Evolutionary conservation across 441 rosid species (phyloP).

Genomic region (Isatis lusitanica): DNA sequence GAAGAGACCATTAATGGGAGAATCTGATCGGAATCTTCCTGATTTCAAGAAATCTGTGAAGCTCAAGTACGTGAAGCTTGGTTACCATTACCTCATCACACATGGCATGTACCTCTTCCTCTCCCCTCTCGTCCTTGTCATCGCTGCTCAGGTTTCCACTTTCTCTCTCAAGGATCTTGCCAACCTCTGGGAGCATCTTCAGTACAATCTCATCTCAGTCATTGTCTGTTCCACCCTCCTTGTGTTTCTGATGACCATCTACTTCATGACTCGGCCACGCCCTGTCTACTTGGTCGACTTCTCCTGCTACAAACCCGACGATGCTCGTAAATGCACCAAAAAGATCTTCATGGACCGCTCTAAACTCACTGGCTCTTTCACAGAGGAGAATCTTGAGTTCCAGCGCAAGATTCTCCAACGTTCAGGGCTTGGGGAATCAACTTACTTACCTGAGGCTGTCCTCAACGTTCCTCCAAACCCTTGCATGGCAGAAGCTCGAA

Average conservation of each 20-base stretch:
- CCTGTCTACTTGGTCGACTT: constrained; percentile 56
- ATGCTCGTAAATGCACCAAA: constrained; percentile 49
- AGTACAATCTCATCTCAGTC: constrained; percentile 53
- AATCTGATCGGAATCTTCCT: constrained; percentile 42
- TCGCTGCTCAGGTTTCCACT: constrained; percentile 50
- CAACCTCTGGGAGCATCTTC: constrained; percentile 53
- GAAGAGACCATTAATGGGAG: constrained; percentile 18
- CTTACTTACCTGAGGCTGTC: constrained; percentile 58
- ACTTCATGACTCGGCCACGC: constrained; percentile 52
- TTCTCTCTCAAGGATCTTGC: constrained; percentile 48
- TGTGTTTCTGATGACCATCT: constrained; percentile 48
- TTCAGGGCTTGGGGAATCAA: constrained; percentile 55
- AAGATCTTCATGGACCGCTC: constrained; percentile 48
- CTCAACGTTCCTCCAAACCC: constrained; percentile 54
- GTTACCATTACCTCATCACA: constrained; percentile 60
- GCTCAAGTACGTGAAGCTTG: constrained; percentile 62
- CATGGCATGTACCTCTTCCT: constrained; percentile 62
- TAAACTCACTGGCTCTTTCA: constrained; percentile 41
- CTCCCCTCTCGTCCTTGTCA: constrained; percentile 41
- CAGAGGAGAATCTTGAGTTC: constrained; percentile 52
- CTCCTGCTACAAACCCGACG: constrained; percentile 54
- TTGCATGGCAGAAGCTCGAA: constrained; percentile 53
- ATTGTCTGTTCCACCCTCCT: constrained; percentile 49
- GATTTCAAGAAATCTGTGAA: constrained; percentile 58
- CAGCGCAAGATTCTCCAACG: constrained; percentile 55